Conservation (phyloP, 805 yeast genomes). For the Saccharomycopsis sp. region DNA sequence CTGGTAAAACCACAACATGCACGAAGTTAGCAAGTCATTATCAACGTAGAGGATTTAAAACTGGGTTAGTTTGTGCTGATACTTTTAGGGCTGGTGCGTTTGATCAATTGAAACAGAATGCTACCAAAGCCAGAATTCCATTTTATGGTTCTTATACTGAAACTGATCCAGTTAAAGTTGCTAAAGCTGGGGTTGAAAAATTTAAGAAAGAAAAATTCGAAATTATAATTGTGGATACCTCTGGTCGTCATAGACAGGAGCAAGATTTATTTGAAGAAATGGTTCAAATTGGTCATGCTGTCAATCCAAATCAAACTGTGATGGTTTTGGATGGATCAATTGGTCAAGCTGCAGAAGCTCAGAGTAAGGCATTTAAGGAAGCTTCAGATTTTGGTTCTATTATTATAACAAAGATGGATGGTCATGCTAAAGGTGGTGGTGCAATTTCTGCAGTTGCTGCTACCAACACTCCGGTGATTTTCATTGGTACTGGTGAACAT, state of each 20-base stretch:
- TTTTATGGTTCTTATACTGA: conserved; percentile 93
- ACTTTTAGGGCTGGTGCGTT: conserved; percentile 99
- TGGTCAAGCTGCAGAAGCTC: conserved; percentile 97
- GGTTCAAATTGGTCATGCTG: conserved; percentile 85
- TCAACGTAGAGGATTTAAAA: conserved; percentile 87
- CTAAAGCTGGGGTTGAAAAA: conserved; percentile 84
- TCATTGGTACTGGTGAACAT: conserved; percentile 98
- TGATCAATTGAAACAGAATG: conserved; percentile 96
- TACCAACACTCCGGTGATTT: conserved; percentile 87
- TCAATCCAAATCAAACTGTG: conserved; percentile 90
- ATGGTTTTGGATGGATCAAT: conserved; percentile 97
- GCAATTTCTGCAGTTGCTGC: conserved; percentile 98
- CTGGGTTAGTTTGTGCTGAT: conserved; percentile 97
- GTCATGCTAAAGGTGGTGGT: conserved; percentile 99
- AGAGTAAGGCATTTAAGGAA: conserved; percentile 90
- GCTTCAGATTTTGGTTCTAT: conserved; percentile 92
- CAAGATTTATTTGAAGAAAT: conserved; percentile 85
- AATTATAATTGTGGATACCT: conserved; percentile 91
- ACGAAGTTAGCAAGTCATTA: conserved; percentile 94
- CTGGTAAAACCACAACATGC: conserved; percentile 97
- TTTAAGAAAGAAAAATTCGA: conserved; percentile 90
- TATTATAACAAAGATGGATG: conserved; percentile 93
- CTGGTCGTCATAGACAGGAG: conserved; percentile 97
- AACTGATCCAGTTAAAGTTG: conserved; percentile 90
- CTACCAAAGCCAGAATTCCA: conserved; percentile 90